Conservation (phyloP, 306 rosid genomes). For the Notholithocarpus densiflorus region DNA sequence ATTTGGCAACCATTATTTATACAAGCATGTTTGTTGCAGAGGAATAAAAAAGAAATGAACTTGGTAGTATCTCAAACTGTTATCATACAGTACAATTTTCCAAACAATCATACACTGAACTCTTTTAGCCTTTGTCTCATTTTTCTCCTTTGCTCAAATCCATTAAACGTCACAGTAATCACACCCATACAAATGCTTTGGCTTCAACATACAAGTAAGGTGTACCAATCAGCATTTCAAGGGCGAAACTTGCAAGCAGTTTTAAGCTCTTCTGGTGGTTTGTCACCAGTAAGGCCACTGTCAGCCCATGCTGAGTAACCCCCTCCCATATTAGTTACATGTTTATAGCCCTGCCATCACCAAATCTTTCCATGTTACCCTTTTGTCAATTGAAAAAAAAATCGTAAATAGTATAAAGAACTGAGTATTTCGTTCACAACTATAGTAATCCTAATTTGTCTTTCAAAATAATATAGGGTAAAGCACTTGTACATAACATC, state of each 20-base stretch:
- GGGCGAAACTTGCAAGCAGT: conserved; percentile 41
- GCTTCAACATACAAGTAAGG: too few species aligned
- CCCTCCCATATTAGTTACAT: conserved; percentile 61
- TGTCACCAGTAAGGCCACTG: conserved; percentile 58
- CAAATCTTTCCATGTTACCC: background rate
- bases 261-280: conserved; percentile 38
- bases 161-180: too few species aligned
- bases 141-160: too few species aligned
- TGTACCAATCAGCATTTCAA: background rate
- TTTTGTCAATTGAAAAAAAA: background rate
- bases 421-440: too few species aligned
- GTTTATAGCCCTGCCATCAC: conserved; percentile 44
- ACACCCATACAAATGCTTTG: too few species aligned
- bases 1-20: conserved; percentile 9
- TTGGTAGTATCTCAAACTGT: too few species aligned
- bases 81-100: too few species aligned
- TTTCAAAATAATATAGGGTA: background rate
- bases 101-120: too few species aligned
- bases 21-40: conserved; percentile 16
- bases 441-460: background rate
- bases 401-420: background rate
- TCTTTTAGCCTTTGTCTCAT: too few species aligned
- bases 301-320: conserved; percentile 76
- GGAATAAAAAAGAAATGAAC: background rate
- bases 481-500: background rate